Percentiles rank a stretch among this genome's conserved stretches.
Evolutionary conservation across 202 grass and related monocot genomes (phyloP).

Genomic region (Setaria viridis): DNA sequence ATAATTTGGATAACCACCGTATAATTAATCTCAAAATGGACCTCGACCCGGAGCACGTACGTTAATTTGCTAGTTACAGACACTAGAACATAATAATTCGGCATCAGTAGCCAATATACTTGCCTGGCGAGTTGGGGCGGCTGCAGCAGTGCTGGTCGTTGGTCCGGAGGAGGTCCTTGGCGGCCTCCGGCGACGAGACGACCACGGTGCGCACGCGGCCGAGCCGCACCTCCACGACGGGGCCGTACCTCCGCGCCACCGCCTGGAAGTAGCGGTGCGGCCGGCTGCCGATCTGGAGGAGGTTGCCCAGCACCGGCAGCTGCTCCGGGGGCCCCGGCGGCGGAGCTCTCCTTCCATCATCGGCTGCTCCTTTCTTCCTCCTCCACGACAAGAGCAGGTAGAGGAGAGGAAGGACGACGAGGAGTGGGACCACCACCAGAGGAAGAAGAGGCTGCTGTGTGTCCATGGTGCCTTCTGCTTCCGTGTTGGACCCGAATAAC

Average conservation of each 20-base stretch:
- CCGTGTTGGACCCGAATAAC: too few relatives aligned
- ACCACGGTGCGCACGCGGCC: conserved; percentile 35
- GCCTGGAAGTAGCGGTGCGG: conserved; percentile 50
- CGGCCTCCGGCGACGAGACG: conserved; percentile 32
- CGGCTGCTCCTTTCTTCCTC: background rate
- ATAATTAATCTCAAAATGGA: too few relatives aligned
- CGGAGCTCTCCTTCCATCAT: background rate
- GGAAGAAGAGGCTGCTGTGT: too few relatives aligned
- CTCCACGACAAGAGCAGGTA: background rate
- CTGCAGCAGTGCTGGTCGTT: conserved; percentile 48
- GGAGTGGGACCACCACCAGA: too few relatives aligned
- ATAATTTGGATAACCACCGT: too few relatives aligned
- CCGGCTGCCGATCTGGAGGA: conserved; percentile 44
- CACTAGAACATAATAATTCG: too few relatives aligned
- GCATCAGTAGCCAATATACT: background rate
- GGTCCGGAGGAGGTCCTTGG: conserved; percentile 52
- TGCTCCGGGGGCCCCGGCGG: conserved; percentile 25
- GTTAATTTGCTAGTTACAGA: too few relatives aligned
- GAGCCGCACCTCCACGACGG: conserved; percentile 44
- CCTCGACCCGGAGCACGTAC: too few relatives aligned
- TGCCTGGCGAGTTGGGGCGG: conserved; percentile 39
- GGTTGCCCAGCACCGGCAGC: conserved; percentile 51
- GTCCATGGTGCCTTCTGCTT: too few relatives aligned
- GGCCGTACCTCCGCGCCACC: conserved; percentile 3
- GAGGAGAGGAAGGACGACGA: background rate